Evolutionary conservation across 495 filamentous ascomycete species (phyloP).

Genomic region (Daldinia vernicosa): DNA sequence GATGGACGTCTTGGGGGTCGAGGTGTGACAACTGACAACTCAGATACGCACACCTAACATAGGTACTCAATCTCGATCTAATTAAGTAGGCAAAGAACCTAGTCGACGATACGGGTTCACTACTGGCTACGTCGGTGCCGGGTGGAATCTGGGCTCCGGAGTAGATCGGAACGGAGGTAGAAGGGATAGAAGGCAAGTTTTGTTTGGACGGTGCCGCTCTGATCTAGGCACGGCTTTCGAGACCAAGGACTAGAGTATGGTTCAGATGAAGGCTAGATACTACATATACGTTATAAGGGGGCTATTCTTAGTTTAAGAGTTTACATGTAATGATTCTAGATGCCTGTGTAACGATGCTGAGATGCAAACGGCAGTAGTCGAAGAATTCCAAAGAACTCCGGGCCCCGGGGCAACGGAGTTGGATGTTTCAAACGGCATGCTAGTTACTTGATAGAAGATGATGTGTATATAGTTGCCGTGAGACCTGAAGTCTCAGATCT

Average conservation of each 20-base stretch:
- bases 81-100: neutral
- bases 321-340: too few relatives aligned
- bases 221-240: neutral
- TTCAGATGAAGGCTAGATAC: too few relatives aligned
- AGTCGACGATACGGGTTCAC: neutral
- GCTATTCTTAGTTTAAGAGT: neutral
- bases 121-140: neutral
- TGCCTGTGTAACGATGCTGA: too few relatives aligned
- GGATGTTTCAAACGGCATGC: neutral
- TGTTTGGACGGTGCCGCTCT: neutral
- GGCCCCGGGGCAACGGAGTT: neutral
- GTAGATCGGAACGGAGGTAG: neutral
- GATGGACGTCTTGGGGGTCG: neutral
- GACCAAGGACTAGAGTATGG: too few relatives aligned
- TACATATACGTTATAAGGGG: neutral
- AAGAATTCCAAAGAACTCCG: neutral
- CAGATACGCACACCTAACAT: neutral
- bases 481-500: neutral
- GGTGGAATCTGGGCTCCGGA: neutral
- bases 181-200: neutral
- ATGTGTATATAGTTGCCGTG: neutral
- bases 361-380: neutral
- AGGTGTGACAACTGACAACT: neutral
- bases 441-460: neutral
- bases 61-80: neutral